Conservation (phyloP, 169 alveolate genomes). For the Eimeria falciformis region DNA sequence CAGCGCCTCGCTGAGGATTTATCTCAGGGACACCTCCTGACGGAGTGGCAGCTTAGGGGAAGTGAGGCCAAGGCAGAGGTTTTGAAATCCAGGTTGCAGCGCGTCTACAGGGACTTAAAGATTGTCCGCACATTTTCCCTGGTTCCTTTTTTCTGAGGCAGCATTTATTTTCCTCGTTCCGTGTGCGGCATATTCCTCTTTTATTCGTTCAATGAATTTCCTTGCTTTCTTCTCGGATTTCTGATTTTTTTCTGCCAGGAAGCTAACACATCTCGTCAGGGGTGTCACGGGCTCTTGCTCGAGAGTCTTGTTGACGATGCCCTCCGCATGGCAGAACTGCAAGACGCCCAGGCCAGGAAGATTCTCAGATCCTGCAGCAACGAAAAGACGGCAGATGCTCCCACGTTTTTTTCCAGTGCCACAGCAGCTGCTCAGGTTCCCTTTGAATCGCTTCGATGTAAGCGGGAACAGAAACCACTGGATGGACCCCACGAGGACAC, state of each 20-base stretch:
- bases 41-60: constrained; percentile 10
- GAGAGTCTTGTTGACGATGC: background rate
- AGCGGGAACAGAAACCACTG: background rate
- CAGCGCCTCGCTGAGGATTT: constrained; percentile 7
- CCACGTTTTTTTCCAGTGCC: background rate
- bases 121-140: background rate
- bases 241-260: background rate
- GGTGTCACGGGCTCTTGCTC: background rate
- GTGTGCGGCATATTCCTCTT: too few relatives aligned
- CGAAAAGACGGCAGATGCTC: background rate
- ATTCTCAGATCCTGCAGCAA: background rate
- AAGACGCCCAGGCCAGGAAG: background rate
- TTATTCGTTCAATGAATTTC: too few relatives aligned
- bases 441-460: background rate
- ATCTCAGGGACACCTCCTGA: background rate
- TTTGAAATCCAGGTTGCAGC: background rate
- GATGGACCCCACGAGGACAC: background rate
- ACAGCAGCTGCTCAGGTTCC: background rate
- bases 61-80: background rate
- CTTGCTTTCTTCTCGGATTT: too few relatives aligned
- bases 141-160: background rate
- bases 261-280: background rate
- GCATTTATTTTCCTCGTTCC: background rate
- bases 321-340: background rate
- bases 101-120: background rate